Evolutionary conservation across 108 stramenopile species (phyloP).

Genomic region (Skeletonema costatum): DNA sequence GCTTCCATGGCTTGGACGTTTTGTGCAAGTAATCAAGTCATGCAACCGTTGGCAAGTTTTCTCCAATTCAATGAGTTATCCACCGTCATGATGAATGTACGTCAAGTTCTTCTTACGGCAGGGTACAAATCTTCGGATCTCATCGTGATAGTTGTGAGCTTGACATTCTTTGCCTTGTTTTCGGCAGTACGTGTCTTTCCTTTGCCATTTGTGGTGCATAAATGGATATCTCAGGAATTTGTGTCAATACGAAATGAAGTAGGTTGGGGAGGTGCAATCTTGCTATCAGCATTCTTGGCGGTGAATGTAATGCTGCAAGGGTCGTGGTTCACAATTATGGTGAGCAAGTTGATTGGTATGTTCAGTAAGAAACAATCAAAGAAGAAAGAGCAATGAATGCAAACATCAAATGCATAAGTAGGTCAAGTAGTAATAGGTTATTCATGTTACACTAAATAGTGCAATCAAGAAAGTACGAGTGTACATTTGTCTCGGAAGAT

Average conservation of each 20-base stretch:
- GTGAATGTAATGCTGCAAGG: conserved; percentile 23
- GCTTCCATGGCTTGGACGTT: conserved; percentile 30
- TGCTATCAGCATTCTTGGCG: conserved; percentile 22
- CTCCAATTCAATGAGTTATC: conserved; percentile 37
- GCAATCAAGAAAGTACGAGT: background rate
- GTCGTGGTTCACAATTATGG: conserved; percentile 31
- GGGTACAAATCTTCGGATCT: conserved; percentile 13
- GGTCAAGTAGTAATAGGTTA: background rate
- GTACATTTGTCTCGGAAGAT: background rate
- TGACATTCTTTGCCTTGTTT: conserved; percentile 29
- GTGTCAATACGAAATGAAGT: conserved; percentile 8
- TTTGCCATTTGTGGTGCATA: conserved; percentile 9
- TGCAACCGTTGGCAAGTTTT: conserved; percentile 14
- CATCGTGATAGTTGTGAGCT: background rate
- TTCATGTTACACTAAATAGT: background rate
- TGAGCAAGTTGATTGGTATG: conserved; percentile 15
- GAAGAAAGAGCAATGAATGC: background rate
- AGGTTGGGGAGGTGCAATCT: conserved; percentile 13
- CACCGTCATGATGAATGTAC: conserved; percentile 26
- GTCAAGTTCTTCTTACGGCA: conserved; percentile 24
- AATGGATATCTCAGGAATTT: conserved; percentile 15
- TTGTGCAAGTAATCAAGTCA: conserved; percentile 18
- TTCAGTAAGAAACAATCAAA: background rate
- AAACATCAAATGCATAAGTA: background rate
- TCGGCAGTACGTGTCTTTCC: conserved; percentile 19